Evolutionary conservation across 1,139 yeast species (phyloP), one percentile per base, ranked within the genome.

Genomic region (Spathaspora sp.): DNA sequence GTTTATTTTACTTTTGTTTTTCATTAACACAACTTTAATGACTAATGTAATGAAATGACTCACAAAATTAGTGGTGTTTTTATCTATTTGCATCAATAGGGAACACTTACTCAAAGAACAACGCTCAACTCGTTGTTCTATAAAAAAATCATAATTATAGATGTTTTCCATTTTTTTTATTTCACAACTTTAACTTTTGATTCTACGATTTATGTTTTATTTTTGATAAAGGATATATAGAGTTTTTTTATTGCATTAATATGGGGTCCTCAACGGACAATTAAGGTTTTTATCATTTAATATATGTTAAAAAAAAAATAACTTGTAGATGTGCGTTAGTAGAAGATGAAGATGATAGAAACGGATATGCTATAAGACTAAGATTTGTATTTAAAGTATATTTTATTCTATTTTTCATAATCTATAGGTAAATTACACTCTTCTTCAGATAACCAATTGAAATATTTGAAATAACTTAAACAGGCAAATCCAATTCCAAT

Each of bases 251-350:
- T 70, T 73, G 77, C 79, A 74, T 74, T 73, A 72, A 72, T 70
- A 55, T 63, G 76, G 77, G 73, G 74, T 72, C 79, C 78, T 74
- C 79, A 74, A 74, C 79, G 79, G 78, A 73, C 78, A 60, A 64
- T 69, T 67, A 67, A 61, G 62, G 50, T 46, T 44, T 31, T 44
- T 25, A 25, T 25, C 38, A 44, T 23, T 25, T 42, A 39, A 20
- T 37, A 42, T 42, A 34, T 37, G 33, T n/a, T 37, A 11, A 27
- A 31, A 36, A 31, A 41, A 41, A 18, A 17, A 26, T 20, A 20
- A 20, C 23, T 20, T 20, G 23, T 20, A 20, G 23, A n/a, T n/a
- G n/a, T n/a, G n/a, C n/a, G n/a, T n/a, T n/a, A n/a, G n/a, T n/a
- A n/a, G n/a, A n/a, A n/a, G n/a, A n/a, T n/a, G n/a, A n/a, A n/a